phyloP scores from a whole-genome alignment of 257 asterid genomes.

The Asclepias syriaca region DNA sequence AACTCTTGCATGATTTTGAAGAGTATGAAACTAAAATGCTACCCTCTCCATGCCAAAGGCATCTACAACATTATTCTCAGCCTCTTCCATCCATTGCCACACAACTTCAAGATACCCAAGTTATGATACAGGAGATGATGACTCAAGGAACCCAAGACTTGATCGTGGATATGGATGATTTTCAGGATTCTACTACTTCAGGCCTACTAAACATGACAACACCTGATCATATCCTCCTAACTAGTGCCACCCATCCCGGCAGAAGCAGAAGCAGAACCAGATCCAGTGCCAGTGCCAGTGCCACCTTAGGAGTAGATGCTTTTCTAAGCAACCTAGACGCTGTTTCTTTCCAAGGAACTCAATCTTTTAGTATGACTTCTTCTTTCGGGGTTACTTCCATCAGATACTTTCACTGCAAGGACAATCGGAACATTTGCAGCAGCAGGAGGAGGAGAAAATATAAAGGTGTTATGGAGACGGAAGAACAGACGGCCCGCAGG shows the following conservation, averaged over 20 bases:
- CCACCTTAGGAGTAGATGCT: neutral
- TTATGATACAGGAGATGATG: conserved; percentile 28
- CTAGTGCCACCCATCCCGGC: neutral
- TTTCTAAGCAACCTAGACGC: neutral
- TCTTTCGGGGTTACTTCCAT: neutral
- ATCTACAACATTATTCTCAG: neutral
- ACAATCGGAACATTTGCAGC: neutral
- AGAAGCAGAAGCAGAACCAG: neutral
- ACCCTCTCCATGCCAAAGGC: conserved; percentile 15
- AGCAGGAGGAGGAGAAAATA: conserved; percentile 31
- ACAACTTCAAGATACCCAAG: conserved; percentile 23
- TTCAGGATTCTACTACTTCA: conserved; percentile 11
- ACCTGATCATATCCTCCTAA: neutral
- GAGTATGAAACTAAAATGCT: conserved; percentile 21
- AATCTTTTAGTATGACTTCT: neutral
- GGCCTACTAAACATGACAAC: conserved; percentile 8
- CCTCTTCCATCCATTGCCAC: conserved; percentile 2
- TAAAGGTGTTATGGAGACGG: conserved; percentile 31
- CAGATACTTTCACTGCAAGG: conserved; percentile 13
- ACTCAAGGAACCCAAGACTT: conserved; percentile 17
- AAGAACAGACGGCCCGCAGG: conserved; percentile 24
- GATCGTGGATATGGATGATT: conserved; percentile 14
- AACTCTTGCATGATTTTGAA: conserved; percentile 24
- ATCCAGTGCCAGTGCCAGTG: neutral
- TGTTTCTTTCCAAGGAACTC: conserved; percentile 11